Conservation (phyloP, 164 flowering plant species). For the Saururus chinensis region DNA sequence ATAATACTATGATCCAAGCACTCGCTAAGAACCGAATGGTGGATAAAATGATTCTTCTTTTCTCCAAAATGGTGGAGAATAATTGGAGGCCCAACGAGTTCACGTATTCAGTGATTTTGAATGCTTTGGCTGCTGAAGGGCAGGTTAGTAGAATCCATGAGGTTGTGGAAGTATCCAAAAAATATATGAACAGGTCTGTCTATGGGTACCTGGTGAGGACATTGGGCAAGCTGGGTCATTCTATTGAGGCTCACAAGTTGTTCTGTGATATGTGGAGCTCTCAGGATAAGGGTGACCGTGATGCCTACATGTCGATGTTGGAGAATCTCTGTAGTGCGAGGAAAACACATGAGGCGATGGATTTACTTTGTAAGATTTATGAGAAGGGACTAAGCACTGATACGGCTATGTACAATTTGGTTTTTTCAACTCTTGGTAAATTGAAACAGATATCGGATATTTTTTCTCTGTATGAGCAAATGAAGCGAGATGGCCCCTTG, state of each 20-base stretch:
- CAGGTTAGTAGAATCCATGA: conserved; percentile 62
- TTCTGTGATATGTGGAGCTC: conserved; percentile 89
- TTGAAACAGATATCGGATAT: conserved; percentile 50
- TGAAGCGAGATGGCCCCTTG: conserved; percentile 67
- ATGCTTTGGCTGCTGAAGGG: conserved; percentile 53
- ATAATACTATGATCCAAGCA: conserved; percentile 75
- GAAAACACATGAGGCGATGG: conserved; percentile 67
- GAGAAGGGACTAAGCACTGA: conserved; percentile 67
- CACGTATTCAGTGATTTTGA: conserved; percentile 64
- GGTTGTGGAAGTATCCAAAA: conserved; percentile 57
- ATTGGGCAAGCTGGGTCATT: conserved; percentile 68
- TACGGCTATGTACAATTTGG: conserved; percentile 71
- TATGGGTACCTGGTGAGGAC: conserved; percentile 77
- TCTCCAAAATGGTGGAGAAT: conserved; percentile 69
- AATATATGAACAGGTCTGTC: conserved; percentile 50
- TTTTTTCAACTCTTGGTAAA: conserved; percentile 78
- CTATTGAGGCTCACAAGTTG: conserved; percentile 84
- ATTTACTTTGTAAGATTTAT: conserved; percentile 54
- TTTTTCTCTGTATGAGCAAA: conserved; percentile 59
- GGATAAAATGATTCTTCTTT: conserved; percentile 54
- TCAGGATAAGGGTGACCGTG: conserved; percentile 70
- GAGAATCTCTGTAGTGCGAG: conserved; percentile 70
- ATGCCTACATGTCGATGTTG: conserved; percentile 75
- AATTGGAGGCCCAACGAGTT: conserved; percentile 82
- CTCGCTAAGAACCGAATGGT: conserved; percentile 56